Evolutionary conservation across 352 stramenopile species (phyloP).

Genomic region (Globisporangium apiculatum): DNA sequence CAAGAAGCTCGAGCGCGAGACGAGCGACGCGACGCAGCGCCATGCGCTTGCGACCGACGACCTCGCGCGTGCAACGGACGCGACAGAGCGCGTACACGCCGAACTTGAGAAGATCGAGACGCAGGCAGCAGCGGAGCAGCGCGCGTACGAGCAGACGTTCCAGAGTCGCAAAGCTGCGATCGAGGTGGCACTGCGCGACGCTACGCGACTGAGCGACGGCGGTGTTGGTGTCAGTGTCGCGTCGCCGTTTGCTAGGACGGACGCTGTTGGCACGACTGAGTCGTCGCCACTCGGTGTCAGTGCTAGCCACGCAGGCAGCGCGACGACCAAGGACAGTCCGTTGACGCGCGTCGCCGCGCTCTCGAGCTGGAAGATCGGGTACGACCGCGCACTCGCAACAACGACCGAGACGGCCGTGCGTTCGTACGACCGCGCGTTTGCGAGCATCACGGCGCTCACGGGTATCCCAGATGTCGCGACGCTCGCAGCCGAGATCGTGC

Average conservation of each 20-base stretch:
- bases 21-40: constrained; percentile 36
- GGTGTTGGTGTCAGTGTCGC: background rate
- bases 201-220: constrained; percentile 5
- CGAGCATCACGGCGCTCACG: constrained; percentile 45
- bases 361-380: constrained; percentile 71
- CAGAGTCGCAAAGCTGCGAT: constrained; percentile 49
- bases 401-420: constrained; percentile 34
- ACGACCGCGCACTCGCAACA: constrained; percentile 46
- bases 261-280: background rate
- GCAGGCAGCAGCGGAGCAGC: constrained; percentile 42
- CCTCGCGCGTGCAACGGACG: constrained; percentile 31
- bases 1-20: constrained; percentile 79
- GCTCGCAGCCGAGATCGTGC: constrained; percentile 42
- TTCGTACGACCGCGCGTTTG: constrained; percentile 65
- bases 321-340: constrained; percentile 21
- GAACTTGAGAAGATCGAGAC: constrained; percentile 48
- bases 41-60: constrained; percentile 43
- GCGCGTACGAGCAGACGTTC: constrained; percentile 57
- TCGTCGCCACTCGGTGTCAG: constrained; percentile 7
- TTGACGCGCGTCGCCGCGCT: constrained; percentile 46
- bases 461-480: constrained; percentile 42
- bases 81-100: constrained; percentile 32
- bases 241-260: background rate
- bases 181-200: constrained; percentile 35
- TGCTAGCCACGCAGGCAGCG: background rate